Base-by-base conservation (phyloP, 345 rosid species). In the Cardamine chenopodiifolia region DNA sequence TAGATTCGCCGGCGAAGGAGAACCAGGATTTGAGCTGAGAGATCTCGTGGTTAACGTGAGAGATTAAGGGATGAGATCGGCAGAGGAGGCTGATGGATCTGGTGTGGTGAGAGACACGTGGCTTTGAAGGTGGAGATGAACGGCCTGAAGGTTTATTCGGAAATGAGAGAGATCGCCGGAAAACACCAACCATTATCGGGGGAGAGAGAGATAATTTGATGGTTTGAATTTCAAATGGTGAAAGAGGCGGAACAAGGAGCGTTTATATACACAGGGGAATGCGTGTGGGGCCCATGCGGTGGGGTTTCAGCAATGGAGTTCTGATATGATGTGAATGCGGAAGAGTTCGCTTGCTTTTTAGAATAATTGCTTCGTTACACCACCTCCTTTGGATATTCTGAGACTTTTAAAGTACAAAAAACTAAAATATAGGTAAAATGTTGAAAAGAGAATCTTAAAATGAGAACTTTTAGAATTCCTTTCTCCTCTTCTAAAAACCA, bases 81-180 rank as follows among this genome's bases (percentile, higher is more conserved):
- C 76, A 70, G 0, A 79, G 82, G 40, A 79, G 79, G 42, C 79
- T 75, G 35, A 79, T 71, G 59, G 82, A 79, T 70, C 82, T 70
- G 3, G 72, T 79, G 70, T 79, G 82, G 57, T 79, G 82, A 22
- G 82, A 79, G 64, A 79, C 78, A 28, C 79, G 82, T 42, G 79
- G 79, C 42, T 70, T 79, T 0, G 82, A 62, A 2, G 78, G 62
- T 1, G 58, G 23, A 14, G 72, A 62, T 66, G 78, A 22, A 59
- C 68, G 77, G 56, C 17, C 56, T 57, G 73, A 26, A 4, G 77
- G 72, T 66, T 75, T 79, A 60, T 75, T 79, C 0, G 82, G 82
- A 45, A 79, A 79, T 8, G 82, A 79, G 52, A 79, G 76, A 11
- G 82, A 79, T 69, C 82, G 79, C 52, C 82, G 76, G 82, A 79